phyloP scores from a whole-genome alignment of 345 rosid genomes.

The Salix exigua region DNA sequence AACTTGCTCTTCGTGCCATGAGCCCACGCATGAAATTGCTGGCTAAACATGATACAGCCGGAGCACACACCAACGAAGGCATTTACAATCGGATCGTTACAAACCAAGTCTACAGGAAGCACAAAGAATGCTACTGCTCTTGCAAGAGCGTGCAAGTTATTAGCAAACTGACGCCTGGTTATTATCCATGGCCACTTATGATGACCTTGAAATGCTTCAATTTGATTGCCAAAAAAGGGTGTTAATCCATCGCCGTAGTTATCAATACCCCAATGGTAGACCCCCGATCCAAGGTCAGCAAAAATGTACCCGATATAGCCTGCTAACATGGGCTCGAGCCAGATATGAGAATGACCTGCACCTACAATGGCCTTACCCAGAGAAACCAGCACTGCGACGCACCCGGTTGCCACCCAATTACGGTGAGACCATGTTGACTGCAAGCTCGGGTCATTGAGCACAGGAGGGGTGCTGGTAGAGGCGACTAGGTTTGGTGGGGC shows the following conservation, averaged over 20 bases:
- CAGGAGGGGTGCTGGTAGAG: conserved; percentile 23
- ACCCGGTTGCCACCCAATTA: conserved; percentile 66
- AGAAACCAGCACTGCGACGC: conserved; percentile 52
- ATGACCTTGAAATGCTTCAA: conserved; percentile 89
- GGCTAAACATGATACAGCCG: conserved; percentile 86
- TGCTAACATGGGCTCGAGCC: conserved; percentile 62
- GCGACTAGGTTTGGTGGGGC: conserved; percentile 9
- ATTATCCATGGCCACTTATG: conserved; percentile 91
- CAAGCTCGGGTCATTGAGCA: conserved; percentile 45
- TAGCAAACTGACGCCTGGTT: conserved; percentile 77
- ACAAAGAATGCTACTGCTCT: conserved; percentile 48
- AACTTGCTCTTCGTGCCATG: conserved; percentile 84
- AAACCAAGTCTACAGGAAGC: conserved; percentile 54
- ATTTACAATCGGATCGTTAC: conserved; percentile 44
- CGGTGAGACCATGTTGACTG: conserved; percentile 77
- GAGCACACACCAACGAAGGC: conserved; percentile 56
- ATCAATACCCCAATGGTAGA: conserved; percentile 93
- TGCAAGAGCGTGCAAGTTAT: conserved; percentile 76
- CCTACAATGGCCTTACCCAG: conserved; percentile 48
- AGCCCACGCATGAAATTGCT: conserved; percentile 95
- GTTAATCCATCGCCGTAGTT: conserved; percentile 78
- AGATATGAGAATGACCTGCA: conserved; percentile 43
- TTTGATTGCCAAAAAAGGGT: conserved; percentile 66
- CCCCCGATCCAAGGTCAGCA: conserved; percentile 83
- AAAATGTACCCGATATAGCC: conserved; percentile 63